Evolutionary conservation across 306 rosid species (phyloP), one percentile per base, ranked within the genome.

Genomic region (Potentilla sterilis): DNA sequence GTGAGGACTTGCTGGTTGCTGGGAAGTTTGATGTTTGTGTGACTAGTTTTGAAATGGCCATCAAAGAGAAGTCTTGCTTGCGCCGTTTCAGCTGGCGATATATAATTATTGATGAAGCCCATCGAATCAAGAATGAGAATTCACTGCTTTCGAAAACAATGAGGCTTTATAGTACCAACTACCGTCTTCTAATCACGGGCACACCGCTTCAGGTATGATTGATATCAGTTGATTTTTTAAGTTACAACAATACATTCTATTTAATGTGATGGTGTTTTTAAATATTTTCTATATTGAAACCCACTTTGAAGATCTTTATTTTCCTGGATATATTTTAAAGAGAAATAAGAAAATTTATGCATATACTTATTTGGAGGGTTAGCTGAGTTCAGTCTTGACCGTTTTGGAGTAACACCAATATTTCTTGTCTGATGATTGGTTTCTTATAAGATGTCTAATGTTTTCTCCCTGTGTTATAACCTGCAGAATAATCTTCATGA

Each of bases 31-130:
- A 95, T 85, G 96, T 95, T 18, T 89, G 96, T 69, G 97, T 95
- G 70, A 95, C 99, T 19, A 95, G 99, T 87, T 95, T 95, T 66
- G 99, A 95, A 90, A 95, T 95, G 99, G 99, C 93, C 69, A 95
- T 95, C 80, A 95, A 92, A 83, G 99, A 95, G 86, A 95, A 95
- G 86, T 3, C 90, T 80, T 72, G 87, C 76, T 82, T 92, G 74
- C 96, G 99, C 34, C 87, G 97, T 32, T 95, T 95, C 76, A 95
- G 96, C 71, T 95, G 99, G 99, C 96, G 99, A 54, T 95, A 95
- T 79, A 92, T 95, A 71, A 85, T 95, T 78, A 95, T 92, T 67
- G 97, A 92, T 82, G 98, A 95, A 87, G 98, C 98, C 61, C 98
- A 95, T 81, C 88, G 98, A 55, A 95, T 95, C 80, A 95, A 95